Base-by-base conservation (phyloP, 108 stramenopile species). In the Cyclotella sp. region DNA sequence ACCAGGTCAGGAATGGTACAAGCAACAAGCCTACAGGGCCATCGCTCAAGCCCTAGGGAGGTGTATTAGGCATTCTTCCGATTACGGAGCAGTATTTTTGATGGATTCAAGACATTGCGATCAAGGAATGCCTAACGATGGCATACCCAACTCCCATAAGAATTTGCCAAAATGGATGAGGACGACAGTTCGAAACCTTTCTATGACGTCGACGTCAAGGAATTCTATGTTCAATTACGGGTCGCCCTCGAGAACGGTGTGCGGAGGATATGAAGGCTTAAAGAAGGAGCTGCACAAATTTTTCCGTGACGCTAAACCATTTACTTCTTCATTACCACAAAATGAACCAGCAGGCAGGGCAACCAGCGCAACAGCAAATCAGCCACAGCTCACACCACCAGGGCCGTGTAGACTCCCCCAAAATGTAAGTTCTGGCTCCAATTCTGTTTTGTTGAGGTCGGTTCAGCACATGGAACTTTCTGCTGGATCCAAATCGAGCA, bases 1-100 rank as follows among this genome's bases (percentile, higher is more conserved):
- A 6, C 88, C 89, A 11, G 96, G 97, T 0, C 13, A 47, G 1
- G 90, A 93, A 39, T 97, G 95, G 95, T 97, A 97, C 75, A n/a
- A 77, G 7, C 94, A 95, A 66, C 95, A 97, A 77, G 97, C 97
- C 9, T 95, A 90, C 59, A 89, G 95, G 12, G 97, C 96, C 0
- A 82, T 96, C 41, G 93, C 93, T 53, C 97, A 97, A 81, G 97
- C 96, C 1, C 74, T 95, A 0, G 95, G 95, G 0, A 84, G 93
- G 26, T 94, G 93, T 69, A 94, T 97, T 59, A 89, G 96, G 40
- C 97, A 97, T 76, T 79, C 81, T 53, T 88, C 84, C 26, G 97
- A 97, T 67, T 97, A 90, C 79, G 97, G 97, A 18, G 86, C 93
- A 15, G 84, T 97, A 12, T 75, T 97, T 24, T 61, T 97, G 47